phyloP scores from a whole-genome alignment of 1,284 basidiomycete genomes.

The Microbotryomycetes sp. region DNA sequence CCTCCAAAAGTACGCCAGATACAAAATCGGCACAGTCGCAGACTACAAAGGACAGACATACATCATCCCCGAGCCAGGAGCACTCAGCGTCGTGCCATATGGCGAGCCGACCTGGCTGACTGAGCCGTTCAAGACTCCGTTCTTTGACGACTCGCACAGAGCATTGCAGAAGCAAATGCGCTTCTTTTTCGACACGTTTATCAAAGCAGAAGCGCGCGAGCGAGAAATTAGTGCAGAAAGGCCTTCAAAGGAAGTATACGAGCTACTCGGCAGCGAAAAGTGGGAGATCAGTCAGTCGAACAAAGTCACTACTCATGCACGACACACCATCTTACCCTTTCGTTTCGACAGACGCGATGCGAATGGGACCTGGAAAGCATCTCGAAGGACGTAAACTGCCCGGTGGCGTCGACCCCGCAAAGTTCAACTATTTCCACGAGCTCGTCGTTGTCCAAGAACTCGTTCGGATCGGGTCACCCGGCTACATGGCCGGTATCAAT shows the following conservation, averaged over 20 bases:
- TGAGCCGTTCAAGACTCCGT: constrained; percentile 20
- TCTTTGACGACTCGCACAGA: constrained; percentile 18
- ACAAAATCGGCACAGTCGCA: constrained; percentile 14
- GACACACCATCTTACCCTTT: background rate
- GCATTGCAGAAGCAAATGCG: constrained; percentile 21
- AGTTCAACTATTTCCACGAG: constrained; percentile 32
- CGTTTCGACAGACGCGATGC: constrained; percentile 32
- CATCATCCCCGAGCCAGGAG: constrained; percentile 11
- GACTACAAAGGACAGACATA: constrained; percentile 14
- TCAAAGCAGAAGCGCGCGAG: constrained; percentile 26
- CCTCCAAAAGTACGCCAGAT: constrained; percentile 17
- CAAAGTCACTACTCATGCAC: background rate
- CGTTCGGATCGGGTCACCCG: constrained; percentile 36
- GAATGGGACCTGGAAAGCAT: constrained; percentile 42
- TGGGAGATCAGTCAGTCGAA: constrained; percentile 16
- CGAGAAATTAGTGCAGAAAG: constrained; percentile 36
- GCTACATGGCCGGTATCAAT: constrained; percentile 15
- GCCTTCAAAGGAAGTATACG: constrained; percentile 32
- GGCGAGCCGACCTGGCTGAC: constrained; percentile 25
- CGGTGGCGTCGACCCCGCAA: constrained; percentile 39
- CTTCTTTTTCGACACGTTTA: constrained; percentile 14
- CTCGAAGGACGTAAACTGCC: constrained; percentile 40
- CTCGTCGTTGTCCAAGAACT: constrained; percentile 40
- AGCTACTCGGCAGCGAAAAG: constrained; percentile 32
- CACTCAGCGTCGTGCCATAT: constrained; percentile 15